These are phyloP conservation scores for Vitis amurensis DNA, from an alignment of 164 flowering plant species.

Conservation along the genomic window DNA sequence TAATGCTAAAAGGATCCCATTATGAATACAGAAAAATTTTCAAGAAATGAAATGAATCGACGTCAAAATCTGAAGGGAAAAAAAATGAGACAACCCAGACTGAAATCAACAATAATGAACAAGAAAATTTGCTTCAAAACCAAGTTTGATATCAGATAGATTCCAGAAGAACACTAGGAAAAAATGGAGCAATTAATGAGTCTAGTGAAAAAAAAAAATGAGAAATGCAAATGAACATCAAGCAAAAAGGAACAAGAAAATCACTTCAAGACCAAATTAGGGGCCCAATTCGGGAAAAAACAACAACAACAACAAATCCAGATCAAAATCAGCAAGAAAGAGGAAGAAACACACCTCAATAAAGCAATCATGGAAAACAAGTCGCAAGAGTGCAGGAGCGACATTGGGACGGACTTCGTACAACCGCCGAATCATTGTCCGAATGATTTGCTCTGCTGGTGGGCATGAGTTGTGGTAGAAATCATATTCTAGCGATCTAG, in stretches of 20 bases:
- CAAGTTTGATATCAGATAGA: too few species aligned
- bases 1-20: background rate
- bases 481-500: slow-evolving; percentile 34
- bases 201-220: background rate
- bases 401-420: slow-evolving; percentile 17
- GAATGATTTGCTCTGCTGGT: slow-evolving; percentile 37
- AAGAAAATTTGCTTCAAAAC: background rate
- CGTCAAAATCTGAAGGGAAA: background rate
- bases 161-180: too few species aligned
- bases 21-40: background rate
- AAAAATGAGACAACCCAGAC: background rate
- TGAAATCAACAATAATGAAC: background rate
- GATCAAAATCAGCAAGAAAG: slow-evolving; percentile 1
- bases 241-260: background rate
- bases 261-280: background rate
- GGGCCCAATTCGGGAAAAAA: background rate
- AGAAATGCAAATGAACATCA: background rate
- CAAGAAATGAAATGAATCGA: background rate
- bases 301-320: background rate
- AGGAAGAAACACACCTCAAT: slow-evolving; percentile 26
- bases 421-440: slow-evolving; percentile 13
- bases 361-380: slow-evolving; percentile 63
- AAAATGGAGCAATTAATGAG: too few species aligned
- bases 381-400: slow-evolving; percentile 46
- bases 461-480: slow-evolving; percentile 53